Base-by-base conservation (phyloP, 208 protist species). In the Angomonas deanei region DNA sequence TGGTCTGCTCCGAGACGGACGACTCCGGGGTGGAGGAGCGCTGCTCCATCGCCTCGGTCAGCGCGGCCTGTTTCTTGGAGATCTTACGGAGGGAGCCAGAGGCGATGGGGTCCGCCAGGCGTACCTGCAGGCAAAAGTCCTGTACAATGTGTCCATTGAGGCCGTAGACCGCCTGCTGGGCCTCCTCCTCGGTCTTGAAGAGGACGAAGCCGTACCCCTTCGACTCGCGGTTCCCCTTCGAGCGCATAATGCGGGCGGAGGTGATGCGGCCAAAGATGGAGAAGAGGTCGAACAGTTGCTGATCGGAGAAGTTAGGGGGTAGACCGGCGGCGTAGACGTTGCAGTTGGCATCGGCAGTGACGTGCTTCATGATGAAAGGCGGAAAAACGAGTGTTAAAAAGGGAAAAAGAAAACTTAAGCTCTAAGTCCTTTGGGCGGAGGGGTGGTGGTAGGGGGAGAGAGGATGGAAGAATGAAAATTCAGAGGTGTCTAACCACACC, bases 131-230 rank as follows among this genome's bases (percentile, higher is more conserved):
- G 42, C 64, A 49, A 26, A 60, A 74, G 26, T 78, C 76, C 36
- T 64, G 70, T 28, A 93, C 50, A 0, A 74, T 39, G 50, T 64
- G 42, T 23, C 86, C 82, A 21, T 82, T 55, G 19, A 90, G 66
- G 1, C 32, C 65, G 21, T 55, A 15, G 36, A 88, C 72, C 4
- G 86, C 80, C 31, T 71, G 55, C 61, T 70, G 72, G 0, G 86
- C 86, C 17, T 64, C 65, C 19, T 24, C 38, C 10, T 52, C 24
- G 36, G 82, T 57, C 57, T 76, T 78, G 61, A 78, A 91, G 39
- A 88, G 70, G 42, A 92, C 80, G 61, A 92, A 92, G 27, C 86
- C 86, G 61, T 93, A 90, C 0, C 82, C 86, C 39, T 84, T 88
- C 21, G 78, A 88, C 6, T 64, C 59, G 5, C 74, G 76, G 11